A percentile compares a stretch with the other conserved stretches of the same genome.
Evolutionary conservation across 2,329 filamentous ascomycete species (phyloP).

Genomic region (Aspergillus ochraceoroseus): DNA sequence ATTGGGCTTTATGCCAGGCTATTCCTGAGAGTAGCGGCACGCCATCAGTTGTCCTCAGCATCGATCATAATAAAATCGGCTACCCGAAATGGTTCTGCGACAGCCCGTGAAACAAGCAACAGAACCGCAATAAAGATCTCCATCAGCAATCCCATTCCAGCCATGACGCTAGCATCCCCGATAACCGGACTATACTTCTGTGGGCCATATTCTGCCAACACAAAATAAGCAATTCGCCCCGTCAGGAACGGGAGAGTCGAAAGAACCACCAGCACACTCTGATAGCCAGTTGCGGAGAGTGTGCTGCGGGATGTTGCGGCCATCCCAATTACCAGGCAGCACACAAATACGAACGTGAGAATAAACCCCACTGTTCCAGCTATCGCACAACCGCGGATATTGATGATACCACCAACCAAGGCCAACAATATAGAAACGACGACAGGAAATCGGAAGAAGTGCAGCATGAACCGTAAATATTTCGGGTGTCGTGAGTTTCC

Average conservation of each 20-base stretch:
- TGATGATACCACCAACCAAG: constrained; percentile 21
- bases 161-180: constrained; percentile 18
- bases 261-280: constrained; percentile 18
- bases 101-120: constrained; percentile 20
- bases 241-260: constrained; percentile 23
- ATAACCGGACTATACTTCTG: constrained; percentile 16
- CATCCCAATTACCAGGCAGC: constrained; percentile 22
- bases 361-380: constrained; percentile 23
- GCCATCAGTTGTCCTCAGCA: too few relatives aligned
- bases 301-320: constrained; percentile 16
- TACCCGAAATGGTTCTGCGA: constrained; percentile 22
- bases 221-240: constrained; percentile 23
- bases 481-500: constrained; percentile 25
- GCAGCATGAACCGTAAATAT: constrained; percentile 20
- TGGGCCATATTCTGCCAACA: constrained; percentile 22
- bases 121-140: constrained; percentile 22
- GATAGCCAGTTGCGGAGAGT: constrained; percentile 20
- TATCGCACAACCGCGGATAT: constrained; percentile 18
- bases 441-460: constrained; percentile 27
- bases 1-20: too few relatives aligned
- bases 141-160: constrained; percentile 27
- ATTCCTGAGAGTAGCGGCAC: too few relatives aligned
- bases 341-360: constrained; percentile 24
- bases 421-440: constrained; percentile 23
- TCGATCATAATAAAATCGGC: not conserved